Evolutionary conservation across 306 rosid genomes (phyloP).

Genomic region (Potentilla sterilis): DNA sequence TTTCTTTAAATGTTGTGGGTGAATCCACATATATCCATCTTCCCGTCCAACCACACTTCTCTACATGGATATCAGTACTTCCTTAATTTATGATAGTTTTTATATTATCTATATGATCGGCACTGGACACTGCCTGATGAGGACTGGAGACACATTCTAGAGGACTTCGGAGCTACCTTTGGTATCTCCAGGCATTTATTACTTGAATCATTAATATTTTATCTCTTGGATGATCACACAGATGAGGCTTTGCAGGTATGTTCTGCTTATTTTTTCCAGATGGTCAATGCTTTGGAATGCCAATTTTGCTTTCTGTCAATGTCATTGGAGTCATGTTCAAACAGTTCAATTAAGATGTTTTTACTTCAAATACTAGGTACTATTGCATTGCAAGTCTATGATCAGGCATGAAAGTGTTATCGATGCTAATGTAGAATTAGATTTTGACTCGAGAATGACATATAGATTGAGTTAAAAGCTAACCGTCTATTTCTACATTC

Average conservation of each 20-base stretch:
- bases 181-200: constrained; percentile 68
- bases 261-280: constrained; percentile 4
- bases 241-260: constrained; percentile 86
- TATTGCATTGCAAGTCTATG: background rate
- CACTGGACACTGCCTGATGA: constrained; percentile 87
- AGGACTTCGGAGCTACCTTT: constrained; percentile 83
- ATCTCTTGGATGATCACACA: constrained; percentile 80
- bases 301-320: constrained; percentile 8
- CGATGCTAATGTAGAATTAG: constrained; percentile 1
- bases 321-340: constrained; percentile 1
- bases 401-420: background rate
- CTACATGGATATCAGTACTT: constrained; percentile 11
- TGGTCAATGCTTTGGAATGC: constrained; percentile 22
- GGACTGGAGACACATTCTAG: constrained; percentile 71
- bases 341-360: constrained; percentile 16
- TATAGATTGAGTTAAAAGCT: background rate
- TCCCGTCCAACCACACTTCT: background rate
- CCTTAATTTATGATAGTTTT: constrained; percentile 72
- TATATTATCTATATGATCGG: constrained; percentile 88
- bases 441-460: background rate
- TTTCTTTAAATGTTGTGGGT: constrained; percentile 2
- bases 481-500: background rate
- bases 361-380: constrained; percentile 7
- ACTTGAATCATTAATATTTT: constrained; percentile 76
- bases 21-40: background rate